Conservation (phyloP, 2,329 filamentous ascomycete species). For the Leptographium lundbergii region DNA sequence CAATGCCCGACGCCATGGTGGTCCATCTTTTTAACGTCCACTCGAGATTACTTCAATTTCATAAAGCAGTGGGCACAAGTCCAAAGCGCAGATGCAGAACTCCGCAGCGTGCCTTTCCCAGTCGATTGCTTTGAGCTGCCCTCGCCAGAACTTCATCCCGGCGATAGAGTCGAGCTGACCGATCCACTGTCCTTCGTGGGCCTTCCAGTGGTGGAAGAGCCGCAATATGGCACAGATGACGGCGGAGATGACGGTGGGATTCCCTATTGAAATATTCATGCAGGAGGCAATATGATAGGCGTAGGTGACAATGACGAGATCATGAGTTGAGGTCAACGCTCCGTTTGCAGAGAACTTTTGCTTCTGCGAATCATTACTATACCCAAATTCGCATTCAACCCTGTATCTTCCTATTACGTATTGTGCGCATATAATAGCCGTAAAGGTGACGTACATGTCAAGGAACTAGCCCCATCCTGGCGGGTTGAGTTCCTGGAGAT, state of each 20-base stretch:
- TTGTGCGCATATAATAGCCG: background rate
- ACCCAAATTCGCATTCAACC: background rate
- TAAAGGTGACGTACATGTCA: background rate
- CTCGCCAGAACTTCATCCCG: conserved; percentile 30
- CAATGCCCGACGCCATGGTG: background rate
- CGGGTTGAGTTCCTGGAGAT: too few species aligned
- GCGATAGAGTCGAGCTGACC: conserved; percentile 13
- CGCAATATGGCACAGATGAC: conserved; percentile 9
- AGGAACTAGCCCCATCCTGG: too few species aligned
- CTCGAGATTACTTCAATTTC: conserved; percentile 32
- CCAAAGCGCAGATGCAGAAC: conserved; percentile 32
- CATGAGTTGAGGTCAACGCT: background rate
- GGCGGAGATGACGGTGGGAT: background rate
- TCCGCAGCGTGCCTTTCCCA: conserved; percentile 31
- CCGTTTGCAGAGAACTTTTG: background rate
- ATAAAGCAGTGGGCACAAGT: conserved; percentile 32
- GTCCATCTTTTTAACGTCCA: background rate
- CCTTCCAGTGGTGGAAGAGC: conserved; percentile 20
- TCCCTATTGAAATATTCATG: background rate
- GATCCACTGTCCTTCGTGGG: conserved; percentile 7
- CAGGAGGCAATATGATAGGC: background rate
- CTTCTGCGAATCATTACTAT: background rate
- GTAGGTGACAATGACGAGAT: background rate
- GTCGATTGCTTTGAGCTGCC: conserved; percentile 32
- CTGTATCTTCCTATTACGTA: background rate